Evolutionary conservation across 805 yeast genomes (phyloP), one percentile per base, ranked within the genome.

Genomic region (Jamesozyma gamospora): DNA sequence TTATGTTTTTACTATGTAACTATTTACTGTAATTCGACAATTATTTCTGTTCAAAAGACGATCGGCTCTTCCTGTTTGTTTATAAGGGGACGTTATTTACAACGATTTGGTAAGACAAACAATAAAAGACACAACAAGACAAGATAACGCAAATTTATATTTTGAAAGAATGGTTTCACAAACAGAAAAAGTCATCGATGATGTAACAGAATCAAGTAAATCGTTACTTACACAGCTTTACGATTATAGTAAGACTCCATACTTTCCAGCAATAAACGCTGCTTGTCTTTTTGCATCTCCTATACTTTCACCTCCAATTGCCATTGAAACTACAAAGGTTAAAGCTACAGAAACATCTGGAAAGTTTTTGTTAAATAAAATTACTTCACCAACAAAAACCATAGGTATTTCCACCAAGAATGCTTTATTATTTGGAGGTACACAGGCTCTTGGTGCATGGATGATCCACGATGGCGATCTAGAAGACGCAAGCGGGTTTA

Each of bases 401-500:
- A 42, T 65, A 12, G 69, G 69, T 1, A 64, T 69, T 2, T 48
- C 63, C 0, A 50, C 53, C 6, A 47, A 50, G 18, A 56, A 59
- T 29, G 73, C 79, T 28, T 52, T 71, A 19, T 51, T 77, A 10
- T 82, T 82, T 55, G 82, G 85, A 4, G 62, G 71, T 1, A 77
- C 82, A 29, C 63, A 73, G 41, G 76, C 76, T 1, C 57, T 80
- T 15, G 90, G 90, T 19, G 77, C 83, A 3, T 81, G 75, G 66
- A 80, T 87, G 66, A 72, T 81, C 31, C 68, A 69, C 46, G 96
- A 87, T 54, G 79, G 83, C 13, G 95, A 86, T 52, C 61, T 75
- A 16, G 70, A 72, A 34, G 78, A 82, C 60, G 96, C 94, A 3
- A 70, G 90, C 1, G 95, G 95, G 0, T 81, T 87, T 52, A 65